Conservation (phyloP, 345 rosid genomes). For the Streptanthus diversifolius region DNA sequence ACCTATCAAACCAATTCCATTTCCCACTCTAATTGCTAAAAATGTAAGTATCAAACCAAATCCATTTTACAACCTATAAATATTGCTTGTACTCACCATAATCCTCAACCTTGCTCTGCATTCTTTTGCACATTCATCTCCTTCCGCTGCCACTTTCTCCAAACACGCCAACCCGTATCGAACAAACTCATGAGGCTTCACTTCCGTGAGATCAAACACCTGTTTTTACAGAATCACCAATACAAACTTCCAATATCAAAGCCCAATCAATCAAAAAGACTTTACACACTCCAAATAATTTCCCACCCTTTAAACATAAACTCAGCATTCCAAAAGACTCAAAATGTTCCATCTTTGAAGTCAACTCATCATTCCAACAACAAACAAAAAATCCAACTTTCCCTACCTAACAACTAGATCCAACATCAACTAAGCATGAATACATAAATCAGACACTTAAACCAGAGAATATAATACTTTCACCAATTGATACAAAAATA, state of each 20-base stretch:
- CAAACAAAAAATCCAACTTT: neutral
- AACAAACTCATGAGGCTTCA: slow-evolving; percentile 79
- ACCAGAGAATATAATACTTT: neutral
- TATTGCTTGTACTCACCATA: slow-evolving; percentile 44
- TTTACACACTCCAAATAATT: neutral
- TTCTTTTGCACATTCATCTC: slow-evolving; percentile 80
- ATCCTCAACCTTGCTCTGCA: slow-evolving; percentile 62
- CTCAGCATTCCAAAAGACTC: slow-evolving; percentile 1
- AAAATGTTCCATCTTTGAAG: neutral
- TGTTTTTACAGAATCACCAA: slow-evolving; percentile 29
- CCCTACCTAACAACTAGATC: slow-evolving; percentile 6
- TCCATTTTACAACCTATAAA: slow-evolving; percentile 25
- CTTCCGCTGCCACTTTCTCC: slow-evolving; percentile 62
- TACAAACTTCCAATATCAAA: neutral
- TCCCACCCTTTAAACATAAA: neutral
- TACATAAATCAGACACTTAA: too few relatives aligned
- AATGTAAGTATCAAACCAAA: slow-evolving; percentile 41
- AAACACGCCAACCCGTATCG: slow-evolving; percentile 63
- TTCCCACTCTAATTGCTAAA: neutral
- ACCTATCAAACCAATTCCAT: slow-evolving; percentile 47
- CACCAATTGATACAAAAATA: neutral
- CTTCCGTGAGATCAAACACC: slow-evolving; percentile 79
- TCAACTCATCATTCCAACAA: neutral
- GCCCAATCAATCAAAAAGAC: neutral
- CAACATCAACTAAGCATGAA: slow-evolving; percentile 12